phyloP scores from a whole-genome alignment of 2,329 filamentous ascomycete genomes.

The Ophiostoma ulmi region DNA sequence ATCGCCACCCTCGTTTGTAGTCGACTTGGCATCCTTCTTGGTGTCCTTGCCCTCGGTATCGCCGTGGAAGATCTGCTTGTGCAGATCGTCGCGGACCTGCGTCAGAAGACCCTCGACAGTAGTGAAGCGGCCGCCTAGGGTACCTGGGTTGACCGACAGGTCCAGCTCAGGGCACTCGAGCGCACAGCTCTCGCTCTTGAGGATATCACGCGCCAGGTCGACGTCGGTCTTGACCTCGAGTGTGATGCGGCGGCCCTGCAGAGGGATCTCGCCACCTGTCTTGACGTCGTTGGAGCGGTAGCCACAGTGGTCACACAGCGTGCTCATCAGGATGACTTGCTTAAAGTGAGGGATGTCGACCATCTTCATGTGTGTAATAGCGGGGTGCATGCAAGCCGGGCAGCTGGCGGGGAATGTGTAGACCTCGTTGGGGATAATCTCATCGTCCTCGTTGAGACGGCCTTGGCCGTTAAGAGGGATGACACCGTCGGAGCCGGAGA shows the following conservation, averaged over 20 bases:
- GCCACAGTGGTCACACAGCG: conserved; percentile 83
- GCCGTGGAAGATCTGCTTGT: conserved; percentile 75
- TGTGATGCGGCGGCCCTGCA: conserved; percentile 76
- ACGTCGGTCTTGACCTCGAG: conserved; percentile 62
- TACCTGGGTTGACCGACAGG: conserved; percentile 85
- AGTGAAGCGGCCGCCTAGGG: conserved; percentile 91
- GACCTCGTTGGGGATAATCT: conserved; percentile 88
- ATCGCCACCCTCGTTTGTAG: conserved; percentile 67
- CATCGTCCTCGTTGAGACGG: conserved; percentile 52
- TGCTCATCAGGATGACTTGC: conserved; percentile 93
- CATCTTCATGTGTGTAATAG: conserved; percentile 96
- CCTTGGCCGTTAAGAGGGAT: conserved; percentile 45
- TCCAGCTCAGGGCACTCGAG: conserved; percentile 82
- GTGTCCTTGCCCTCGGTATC: conserved; percentile 33
- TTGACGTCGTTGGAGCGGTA: conserved; percentile 97
- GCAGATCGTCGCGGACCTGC: conserved; percentile 85
- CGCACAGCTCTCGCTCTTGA: conserved; percentile 91
- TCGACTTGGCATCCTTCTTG: conserved; percentile 41
- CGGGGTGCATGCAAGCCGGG: conserved; percentile 80
- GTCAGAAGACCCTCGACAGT: conserved; percentile 92
- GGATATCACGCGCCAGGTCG: conserved; percentile 85
- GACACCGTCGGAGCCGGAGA: conserved; percentile 41
- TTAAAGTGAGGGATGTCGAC: conserved; percentile 98
- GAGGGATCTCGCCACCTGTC: conserved; percentile 88
- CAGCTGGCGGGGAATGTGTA: conserved; percentile 90